phyloP scores from a whole-genome alignment of 2,329 filamentous ascomycete genomes.

The Elsinoe australis region DNA sequence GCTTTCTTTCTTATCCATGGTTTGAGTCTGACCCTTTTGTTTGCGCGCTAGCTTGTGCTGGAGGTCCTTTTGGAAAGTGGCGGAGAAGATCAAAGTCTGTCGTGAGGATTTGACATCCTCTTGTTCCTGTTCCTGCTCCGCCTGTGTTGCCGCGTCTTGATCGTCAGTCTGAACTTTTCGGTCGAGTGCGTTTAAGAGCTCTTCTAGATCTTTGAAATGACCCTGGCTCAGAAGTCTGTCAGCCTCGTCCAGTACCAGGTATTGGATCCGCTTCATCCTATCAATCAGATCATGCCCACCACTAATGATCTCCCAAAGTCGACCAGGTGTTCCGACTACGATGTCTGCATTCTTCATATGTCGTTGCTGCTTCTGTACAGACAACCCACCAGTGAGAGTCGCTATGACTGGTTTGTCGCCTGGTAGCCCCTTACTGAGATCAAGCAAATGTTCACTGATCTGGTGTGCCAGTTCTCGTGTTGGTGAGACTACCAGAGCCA shows the following conservation, averaged over 20 bases:
- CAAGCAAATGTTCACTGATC: conserved; percentile 71
- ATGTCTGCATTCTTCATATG: conserved; percentile 79
- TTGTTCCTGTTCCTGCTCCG: conserved; percentile 41
- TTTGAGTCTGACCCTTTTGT: conserved; percentile 51
- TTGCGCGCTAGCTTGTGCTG: conserved; percentile 87
- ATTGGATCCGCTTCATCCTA: conserved; percentile 65
- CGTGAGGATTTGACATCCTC: conserved; percentile 32
- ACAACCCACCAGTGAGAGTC: conserved; percentile 83
- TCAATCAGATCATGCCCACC: conserved; percentile 61
- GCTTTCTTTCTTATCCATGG: conserved; percentile 67
- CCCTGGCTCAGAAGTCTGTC: conserved; percentile 86
- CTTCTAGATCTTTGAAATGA: conserved; percentile 87
- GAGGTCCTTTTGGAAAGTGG: conserved; percentile 84
- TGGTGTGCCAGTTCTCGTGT: conserved; percentile 93
- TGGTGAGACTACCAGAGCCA: conserved; percentile 78
- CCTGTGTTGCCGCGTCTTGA: conserved; percentile 34
- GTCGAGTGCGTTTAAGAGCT: conserved; percentile 77
- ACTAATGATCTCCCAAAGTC: conserved; percentile 89
- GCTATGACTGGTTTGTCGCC: conserved; percentile 59
- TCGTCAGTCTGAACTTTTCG: conserved; percentile 36
- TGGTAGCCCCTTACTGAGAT: conserved; percentile 60
- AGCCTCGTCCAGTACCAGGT: conserved; percentile 87
- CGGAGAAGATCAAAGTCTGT: conserved; percentile 93
- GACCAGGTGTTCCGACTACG: conserved; percentile 78
- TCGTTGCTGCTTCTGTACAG: conserved; percentile 89